phyloP scores from a whole-genome alignment of 495 filamentous ascomycete genomes.

The Aspergillus haitiensis region DNA sequence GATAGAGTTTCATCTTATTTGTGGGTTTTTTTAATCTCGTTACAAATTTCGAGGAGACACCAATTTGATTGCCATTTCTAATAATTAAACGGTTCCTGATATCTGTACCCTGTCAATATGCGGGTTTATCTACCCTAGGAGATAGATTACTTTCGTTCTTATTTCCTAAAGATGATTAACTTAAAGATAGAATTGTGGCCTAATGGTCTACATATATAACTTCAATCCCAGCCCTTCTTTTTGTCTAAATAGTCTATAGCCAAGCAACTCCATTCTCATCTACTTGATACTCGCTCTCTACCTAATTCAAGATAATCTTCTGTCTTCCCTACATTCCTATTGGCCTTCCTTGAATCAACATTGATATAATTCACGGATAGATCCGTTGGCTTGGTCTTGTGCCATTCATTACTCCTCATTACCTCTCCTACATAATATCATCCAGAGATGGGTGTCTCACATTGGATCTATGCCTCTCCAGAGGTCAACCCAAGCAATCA shows the following conservation, averaged over 20 bases:
- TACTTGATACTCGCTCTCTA: conserved; percentile 3
- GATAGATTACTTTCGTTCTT: conserved; percentile 19
- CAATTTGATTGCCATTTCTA: conserved; percentile 18
- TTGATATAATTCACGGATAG: conserved; percentile 10
- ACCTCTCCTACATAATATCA: background rate
- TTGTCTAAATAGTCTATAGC: conserved; percentile 4
- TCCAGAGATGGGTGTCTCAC: conserved; percentile 27
- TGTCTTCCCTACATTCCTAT: conserved; percentile 3
- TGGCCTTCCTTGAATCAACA: conserved; percentile 1
- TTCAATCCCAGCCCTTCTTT: background rate
- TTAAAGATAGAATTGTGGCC: background rate
- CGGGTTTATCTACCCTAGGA: conserved; percentile 13
- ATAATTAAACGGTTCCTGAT: conserved; percentile 12
- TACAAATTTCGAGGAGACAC: conserved; percentile 19
- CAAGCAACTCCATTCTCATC: conserved; percentile 4
- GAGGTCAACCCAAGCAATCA: conserved; percentile 70
- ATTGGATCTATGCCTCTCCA: conserved; percentile 37
- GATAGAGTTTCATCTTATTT: background rate
- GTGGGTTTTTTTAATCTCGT: conserved; percentile 12
- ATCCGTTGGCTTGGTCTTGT: conserved; percentile 11
- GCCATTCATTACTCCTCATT: conserved; percentile 4
- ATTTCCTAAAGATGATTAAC: background rate
- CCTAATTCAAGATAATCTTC: background rate
- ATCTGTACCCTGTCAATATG: conserved; percentile 6
- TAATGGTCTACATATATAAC: conserved; percentile 12